Base-by-base conservation (phyloP, 2,329 filamentous ascomycete species). In the Aspergillus spinulosporus region DNA sequence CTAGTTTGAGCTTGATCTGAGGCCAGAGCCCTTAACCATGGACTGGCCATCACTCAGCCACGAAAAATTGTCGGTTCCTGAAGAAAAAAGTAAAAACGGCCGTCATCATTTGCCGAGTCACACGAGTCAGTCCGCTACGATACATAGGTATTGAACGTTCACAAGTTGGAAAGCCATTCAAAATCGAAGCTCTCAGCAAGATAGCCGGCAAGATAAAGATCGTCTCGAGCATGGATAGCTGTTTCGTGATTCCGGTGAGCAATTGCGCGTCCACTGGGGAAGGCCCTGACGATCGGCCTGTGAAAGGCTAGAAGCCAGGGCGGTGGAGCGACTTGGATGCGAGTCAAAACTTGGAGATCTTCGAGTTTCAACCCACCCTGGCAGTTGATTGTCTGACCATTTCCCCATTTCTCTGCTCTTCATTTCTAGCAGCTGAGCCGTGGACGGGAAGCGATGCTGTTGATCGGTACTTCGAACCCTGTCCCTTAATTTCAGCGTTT, bases 261-360 rank as follows among this genome's bases (percentile, higher is more conserved):
- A 15, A 50, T 50, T 50, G 48, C 48, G 48, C 48, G 48, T 50
- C 48, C 26, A 28, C 37, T 50, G 37, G 34, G 47, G 15, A 32
- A 14, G n/a, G 3, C 26, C 37, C 7, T 49, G 48, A 26, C 11
- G 48, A 31, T 40, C 36, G 31, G 44, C 44, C 44, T 34, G 28
- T 47, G 11, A n/a, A 47, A 47, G 44, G 44, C 44, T 34, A 15
- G 44, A 32, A 32, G 11, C n/a, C 4, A n/a, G 21, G 44, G 44
- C 29, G 44, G 44, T 47, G 44, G 44, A 26, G 44, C 29, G 4
- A 12, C 34, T 37, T 12, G 11, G 34, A 37, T 37, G 34, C 34
- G 9, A 37, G 34, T 37, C 34, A 37, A 37, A 8, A 4, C 9
- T 37, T 11, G 36, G 28, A 15, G 34, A 49, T 49, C 47, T 31